A percentile compares a stretch with the other conserved stretches of the same genome.
Conservation (phyloP, 371 early-diverging fungal species). For the Nematocida homosporus region DNA sequence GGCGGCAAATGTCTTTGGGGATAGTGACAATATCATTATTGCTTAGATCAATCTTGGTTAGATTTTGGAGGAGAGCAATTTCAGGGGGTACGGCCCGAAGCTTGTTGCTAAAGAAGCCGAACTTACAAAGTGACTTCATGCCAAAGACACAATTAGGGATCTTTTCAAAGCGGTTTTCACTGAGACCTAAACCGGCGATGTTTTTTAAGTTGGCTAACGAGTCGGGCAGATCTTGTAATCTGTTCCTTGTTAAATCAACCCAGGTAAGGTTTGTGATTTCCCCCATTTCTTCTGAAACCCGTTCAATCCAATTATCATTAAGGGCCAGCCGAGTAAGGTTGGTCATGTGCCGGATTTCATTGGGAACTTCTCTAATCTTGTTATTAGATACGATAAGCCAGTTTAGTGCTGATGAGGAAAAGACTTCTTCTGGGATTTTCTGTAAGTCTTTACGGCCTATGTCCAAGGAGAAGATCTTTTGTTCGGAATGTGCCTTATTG, state of each 20-base stretch:
- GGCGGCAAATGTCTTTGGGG: constrained; percentile 70
- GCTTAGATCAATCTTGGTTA: constrained; percentile 71
- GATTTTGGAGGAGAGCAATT: constrained; percentile 63
- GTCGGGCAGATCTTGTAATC: constrained; percentile 66
- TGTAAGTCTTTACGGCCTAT: constrained; percentile 51
- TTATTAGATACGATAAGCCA: constrained; percentile 68
- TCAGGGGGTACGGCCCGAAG: constrained; percentile 66
- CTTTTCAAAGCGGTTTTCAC: constrained; percentile 67
- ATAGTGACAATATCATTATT: constrained; percentile 70
- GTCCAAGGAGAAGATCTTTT: constrained; percentile 50
- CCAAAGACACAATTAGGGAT: constrained; percentile 69
- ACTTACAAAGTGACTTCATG: constrained; percentile 69
- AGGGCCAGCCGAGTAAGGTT: constrained; percentile 66
- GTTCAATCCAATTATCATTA: constrained; percentile 67
- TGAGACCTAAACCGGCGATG: constrained; percentile 70
- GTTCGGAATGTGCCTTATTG: constrained; percentile 43
- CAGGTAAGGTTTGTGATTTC: constrained; percentile 62
- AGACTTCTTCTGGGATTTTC: constrained; percentile 48
- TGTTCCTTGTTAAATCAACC: constrained; percentile 68
- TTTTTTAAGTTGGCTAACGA: constrained; percentile 67
- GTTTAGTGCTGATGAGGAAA: constrained; percentile 50
- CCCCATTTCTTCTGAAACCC: constrained; percentile 56
- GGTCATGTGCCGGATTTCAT: constrained; percentile 58
- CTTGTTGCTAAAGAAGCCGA: constrained; percentile 72
- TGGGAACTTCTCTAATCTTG: constrained; percentile 59